These are phyloP conservation scores for Phytophthora hybrid DNA, from an alignment of 352 stramenopile species.

Conservation along the genomic window DNA sequence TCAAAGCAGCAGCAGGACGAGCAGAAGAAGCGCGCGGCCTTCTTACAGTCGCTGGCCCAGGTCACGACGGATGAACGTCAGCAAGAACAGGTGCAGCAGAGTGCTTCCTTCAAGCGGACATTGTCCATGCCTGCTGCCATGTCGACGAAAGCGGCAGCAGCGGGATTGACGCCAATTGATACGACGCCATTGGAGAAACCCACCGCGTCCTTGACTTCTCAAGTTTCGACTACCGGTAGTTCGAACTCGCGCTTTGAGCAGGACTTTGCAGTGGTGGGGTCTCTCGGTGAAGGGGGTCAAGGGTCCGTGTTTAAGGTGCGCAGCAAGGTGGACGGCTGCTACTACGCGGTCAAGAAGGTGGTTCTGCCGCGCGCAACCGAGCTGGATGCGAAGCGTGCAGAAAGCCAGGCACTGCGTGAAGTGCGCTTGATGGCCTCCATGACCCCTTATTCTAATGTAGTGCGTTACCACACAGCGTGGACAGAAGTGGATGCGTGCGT, in stretches of 20 bases:
- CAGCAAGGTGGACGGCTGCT: conserved; percentile 74
- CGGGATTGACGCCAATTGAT: conserved; percentile 29
- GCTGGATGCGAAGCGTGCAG: conserved; percentile 48
- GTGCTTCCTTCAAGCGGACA: conserved; percentile 34
- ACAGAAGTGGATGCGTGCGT: conserved; percentile 60
- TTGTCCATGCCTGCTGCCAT: conserved; percentile 31
- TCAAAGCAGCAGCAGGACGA: conserved; percentile 31
- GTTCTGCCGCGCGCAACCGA: conserved; percentile 53
- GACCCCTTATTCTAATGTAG: conserved; percentile 73
- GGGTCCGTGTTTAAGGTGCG: conserved; percentile 80
- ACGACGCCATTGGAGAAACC: conserved; percentile 22
- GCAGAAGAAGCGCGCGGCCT: conserved; percentile 32
- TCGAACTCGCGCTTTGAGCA: conserved; percentile 66
- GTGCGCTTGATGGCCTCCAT: conserved; percentile 82
- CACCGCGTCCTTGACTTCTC: neutral
- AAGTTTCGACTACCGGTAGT: conserved; percentile 7
- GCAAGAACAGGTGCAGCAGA: conserved; percentile 14
- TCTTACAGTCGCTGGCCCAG: conserved; percentile 32
- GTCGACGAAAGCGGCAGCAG: conserved; percentile 29
- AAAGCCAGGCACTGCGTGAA: conserved; percentile 74
- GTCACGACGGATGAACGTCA: conserved; percentile 24
- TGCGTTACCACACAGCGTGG: conserved; percentile 86
- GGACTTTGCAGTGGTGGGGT: conserved; percentile 75
- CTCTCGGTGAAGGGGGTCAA: conserved; percentile 77
- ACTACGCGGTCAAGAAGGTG: conserved; percentile 86